These are phyloP conservation scores for Pseudozyma thailandica DNA, from an alignment of 1,284 basidiomycete species.

Conservation along the genomic window DNA sequence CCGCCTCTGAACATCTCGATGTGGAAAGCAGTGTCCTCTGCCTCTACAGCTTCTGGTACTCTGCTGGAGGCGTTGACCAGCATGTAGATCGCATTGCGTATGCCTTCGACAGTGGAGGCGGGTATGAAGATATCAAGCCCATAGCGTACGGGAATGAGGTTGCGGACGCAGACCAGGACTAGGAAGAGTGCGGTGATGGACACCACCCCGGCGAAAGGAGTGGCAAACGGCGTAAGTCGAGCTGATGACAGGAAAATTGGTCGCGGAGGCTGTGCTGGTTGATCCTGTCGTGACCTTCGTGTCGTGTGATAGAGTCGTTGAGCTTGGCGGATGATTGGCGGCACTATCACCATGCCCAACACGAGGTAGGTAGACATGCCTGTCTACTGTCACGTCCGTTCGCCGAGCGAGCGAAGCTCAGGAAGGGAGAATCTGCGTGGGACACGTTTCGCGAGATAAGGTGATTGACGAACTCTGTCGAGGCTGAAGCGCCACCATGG, in stretches of 20 bases:
- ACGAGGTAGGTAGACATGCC: conserved; percentile 28
- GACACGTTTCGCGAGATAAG: background rate
- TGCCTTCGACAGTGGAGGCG: conserved; percentile 8
- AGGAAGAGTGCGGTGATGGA: conserved; percentile 10
- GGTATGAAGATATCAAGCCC: conserved; percentile 39
- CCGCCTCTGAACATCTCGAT: conserved; percentile 32
- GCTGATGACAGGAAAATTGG: conserved; percentile 15
- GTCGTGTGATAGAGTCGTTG: conserved; percentile 8
- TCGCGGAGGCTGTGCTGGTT: conserved; percentile 8
- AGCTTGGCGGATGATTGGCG: conserved; percentile 31
- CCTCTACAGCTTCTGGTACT: background rate
- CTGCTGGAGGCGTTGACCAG: too few species aligned
- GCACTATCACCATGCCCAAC: conserved; percentile 31
- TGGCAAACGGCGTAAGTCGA: conserved; percentile 30
- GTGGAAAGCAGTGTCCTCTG: conserved; percentile 17
- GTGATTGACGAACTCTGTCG: background rate
- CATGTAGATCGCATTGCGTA: conserved; percentile 11
- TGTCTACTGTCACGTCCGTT: too few species aligned
- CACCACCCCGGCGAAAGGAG: conserved; percentile 27
- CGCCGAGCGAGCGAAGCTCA: too few species aligned
- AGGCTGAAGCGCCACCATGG: background rate
- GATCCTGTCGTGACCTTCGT: conserved; percentile 3
- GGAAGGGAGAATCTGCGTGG: too few species aligned
- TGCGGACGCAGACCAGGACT: conserved; percentile 26
- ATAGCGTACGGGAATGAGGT: conserved; percentile 32